Evolutionary conservation across 169 alveolate species (phyloP), one percentile per base, ranked within the genome.

Genomic region (Plasmodium knowlesi): DNA sequence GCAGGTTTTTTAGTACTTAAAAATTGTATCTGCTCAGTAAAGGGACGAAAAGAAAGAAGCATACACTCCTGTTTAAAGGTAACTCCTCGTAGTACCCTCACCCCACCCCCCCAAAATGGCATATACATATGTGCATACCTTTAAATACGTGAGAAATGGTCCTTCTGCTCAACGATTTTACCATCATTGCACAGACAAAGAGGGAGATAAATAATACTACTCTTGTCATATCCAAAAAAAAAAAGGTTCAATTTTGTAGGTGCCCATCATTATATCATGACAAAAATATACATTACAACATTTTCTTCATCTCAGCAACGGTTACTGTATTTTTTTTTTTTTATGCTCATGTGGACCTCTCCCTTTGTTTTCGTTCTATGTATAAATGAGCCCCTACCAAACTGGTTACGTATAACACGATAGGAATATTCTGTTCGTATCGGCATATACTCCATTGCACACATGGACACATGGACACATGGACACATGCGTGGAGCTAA

Each of bases 281-380:
- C 76, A 67, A 25, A 19, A 25, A n/a, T n/a, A 67, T 67, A 28
- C 76, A 67, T 25, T 67, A 25, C 6, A 8, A 19, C 61, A 50
- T 82, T 54, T 82, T 28, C n/a, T 32, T 41, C 19, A 25, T 82
- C 28, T 22, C 71, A 81, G 41, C 41, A 28, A 19, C 41, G 70
- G 57, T 28, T 82, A 54, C 34, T 50, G 22, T 82, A n/a, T 50
- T 37, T 82, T 25, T 79, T 81, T 81, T 80, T 34, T 3, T 54
- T 81, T 32, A 53, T 82, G n/a, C 39, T 16, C 61, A 50, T 43
- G 19, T 50, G 30, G 70, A 25, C 8, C 2, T n/a, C 2, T n/a
- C 37, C 30, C 39, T 12, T 82, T 39, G 25, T 46, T 25, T 53
- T 76, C 50, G 50, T 76, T 76, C 57, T 37, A 76, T 39, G 2